Evolutionary conservation across 202 grass and related monocot genomes (phyloP).

Genomic region (Alloteropsis angusta): DNA sequence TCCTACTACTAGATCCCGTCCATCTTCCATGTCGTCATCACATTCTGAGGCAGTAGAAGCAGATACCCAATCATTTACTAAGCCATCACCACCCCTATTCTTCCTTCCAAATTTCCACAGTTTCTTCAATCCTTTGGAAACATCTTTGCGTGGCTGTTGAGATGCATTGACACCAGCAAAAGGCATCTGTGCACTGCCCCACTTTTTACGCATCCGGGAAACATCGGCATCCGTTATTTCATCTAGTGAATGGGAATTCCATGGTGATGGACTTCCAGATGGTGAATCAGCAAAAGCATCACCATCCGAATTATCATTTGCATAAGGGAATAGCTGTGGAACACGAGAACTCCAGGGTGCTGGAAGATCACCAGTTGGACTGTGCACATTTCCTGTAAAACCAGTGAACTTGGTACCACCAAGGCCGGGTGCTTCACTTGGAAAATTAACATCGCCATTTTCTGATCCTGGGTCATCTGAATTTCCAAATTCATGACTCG

Average conservation of each 20-base stretch:
- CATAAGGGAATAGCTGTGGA: conserved; percentile 51
- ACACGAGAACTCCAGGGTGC: conserved; percentile 41
- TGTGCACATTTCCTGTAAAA: conserved; percentile 40
- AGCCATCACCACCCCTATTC: conserved; percentile 53
- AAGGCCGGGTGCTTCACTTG: conserved; percentile 24
- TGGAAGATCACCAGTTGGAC: conserved; percentile 44
- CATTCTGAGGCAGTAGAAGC: conserved; percentile 96
- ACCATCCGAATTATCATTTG: conserved; percentile 66
- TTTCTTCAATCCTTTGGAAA: conserved; percentile 92
- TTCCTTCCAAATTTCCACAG: conserved; percentile 99
- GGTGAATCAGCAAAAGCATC: conserved; percentile 75
- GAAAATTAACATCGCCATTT: conserved; percentile 50
- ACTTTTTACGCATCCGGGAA: conserved; percentile 86
- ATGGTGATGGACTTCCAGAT: conserved; percentile 59
- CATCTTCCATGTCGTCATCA: conserved; percentile 83
- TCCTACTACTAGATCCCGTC: conserved; percentile 49
- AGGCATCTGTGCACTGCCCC: conserved; percentile 86
- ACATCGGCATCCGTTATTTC: conserved; percentile 68
- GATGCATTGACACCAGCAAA: conserved; percentile 51
- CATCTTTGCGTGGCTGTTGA: conserved; percentile 73
- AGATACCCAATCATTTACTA: conserved; percentile 88
- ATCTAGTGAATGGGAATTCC: conserved; percentile 71
- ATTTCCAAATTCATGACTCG: conserved; percentile 47
- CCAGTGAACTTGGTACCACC: conserved; percentile 33
- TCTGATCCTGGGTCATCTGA: conserved; percentile 76